Evolutionary conservation across 805 yeast genomes (phyloP), one percentile per base, ranked within the genome.

Genomic region (Yarrowia deformans): DNA sequence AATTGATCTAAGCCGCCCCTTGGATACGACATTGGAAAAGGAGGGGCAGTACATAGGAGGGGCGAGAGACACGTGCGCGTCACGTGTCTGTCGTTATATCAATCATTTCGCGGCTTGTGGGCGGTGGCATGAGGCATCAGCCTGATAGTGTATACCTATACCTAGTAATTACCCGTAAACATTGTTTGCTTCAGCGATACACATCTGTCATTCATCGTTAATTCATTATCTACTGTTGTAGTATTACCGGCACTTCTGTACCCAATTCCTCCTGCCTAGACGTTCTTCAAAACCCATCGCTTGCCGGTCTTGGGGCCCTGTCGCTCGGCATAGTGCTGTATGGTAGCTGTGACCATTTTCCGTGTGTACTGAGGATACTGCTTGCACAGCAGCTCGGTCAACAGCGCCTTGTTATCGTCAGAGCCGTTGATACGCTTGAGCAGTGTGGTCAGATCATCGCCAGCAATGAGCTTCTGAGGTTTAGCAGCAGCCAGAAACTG

Each of bases 201-300:
- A 23, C 29, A 23, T 23, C 29, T 4, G 4, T 23, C 29, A 23
- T 16, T 42, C 29, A 12, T 45, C 49, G 14, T 45, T 18, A 8
- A 45, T 45, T 45, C 52, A 48, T 29, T 48, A 23, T 13, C 18
- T n/a, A 14, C 9, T 16, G 16, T 4, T 40, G 45, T 16, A 13
- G 46, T 42, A 16, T 16, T 42, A 23, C 29, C 29, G 29, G 29
- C 29, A 23, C 29, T 4, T 4, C 3, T 23, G 29, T 4, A 23
- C 29, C 29, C 29, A 23, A 6, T 12, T 45, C 9, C 18, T 29
- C 18, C 35, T 23, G 3, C 34, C 42, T 54, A 39, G 23, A 56
- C 40, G 42, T 56, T 42, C 66, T 60, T 60, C 29, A 60, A 12
- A n/a, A 60, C 66, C 66, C 66, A 60, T 18, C 52, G 18, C 43